phyloP scores from a whole-genome alignment of 164 flowering plant genomes.

The Amborella trichopoda region DNA sequence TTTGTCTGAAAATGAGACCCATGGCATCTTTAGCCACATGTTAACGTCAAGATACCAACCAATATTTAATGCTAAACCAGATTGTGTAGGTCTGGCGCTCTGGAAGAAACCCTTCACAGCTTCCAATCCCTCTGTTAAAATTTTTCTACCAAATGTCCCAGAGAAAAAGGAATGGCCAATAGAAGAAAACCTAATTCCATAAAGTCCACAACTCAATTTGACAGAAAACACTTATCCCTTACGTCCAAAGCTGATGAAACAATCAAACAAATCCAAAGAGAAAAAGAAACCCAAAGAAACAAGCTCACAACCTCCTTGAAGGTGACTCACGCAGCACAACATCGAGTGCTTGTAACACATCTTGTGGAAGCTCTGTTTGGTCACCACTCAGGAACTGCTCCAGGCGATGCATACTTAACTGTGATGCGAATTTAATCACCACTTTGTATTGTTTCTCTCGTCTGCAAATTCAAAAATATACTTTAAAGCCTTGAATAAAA shows the following conservation, averaged over 20 bases:
- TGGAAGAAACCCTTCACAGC: slow-evolving; percentile 72
- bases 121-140: slow-evolving; percentile 34
- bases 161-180: slow-evolving; percentile 69
- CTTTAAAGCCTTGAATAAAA: too few relatives aligned
- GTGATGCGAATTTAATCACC: not conserved
- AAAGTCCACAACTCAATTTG: too few relatives aligned
- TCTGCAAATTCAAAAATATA: not conserved
- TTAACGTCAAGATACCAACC: slow-evolving; percentile 43
- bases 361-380: not conserved
- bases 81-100: slow-evolving; percentile 69
- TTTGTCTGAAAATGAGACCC: too few relatives aligned
- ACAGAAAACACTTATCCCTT: too few relatives aligned
- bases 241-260: too few relatives aligned
- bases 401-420: not conserved
- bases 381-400: not conserved
- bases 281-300: too few relatives aligned
- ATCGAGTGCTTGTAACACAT: not conserved
- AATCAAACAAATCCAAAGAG: too few relatives aligned
- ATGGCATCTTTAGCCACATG: too few relatives aligned
- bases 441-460: not conserved
- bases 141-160: not conserved
- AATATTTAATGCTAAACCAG: slow-evolving; percentile 71
- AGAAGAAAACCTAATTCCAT: slow-evolving; percentile 20
- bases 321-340: not conserved
- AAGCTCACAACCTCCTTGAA: too few relatives aligned